Percentiles rank a stretch among this genome's conserved stretches.
These are phyloP conservation scores for Dactylellina cionopaga DNA, from an alignment of 2,329 filamentous ascomycete species.

Conservation along the genomic window DNA sequence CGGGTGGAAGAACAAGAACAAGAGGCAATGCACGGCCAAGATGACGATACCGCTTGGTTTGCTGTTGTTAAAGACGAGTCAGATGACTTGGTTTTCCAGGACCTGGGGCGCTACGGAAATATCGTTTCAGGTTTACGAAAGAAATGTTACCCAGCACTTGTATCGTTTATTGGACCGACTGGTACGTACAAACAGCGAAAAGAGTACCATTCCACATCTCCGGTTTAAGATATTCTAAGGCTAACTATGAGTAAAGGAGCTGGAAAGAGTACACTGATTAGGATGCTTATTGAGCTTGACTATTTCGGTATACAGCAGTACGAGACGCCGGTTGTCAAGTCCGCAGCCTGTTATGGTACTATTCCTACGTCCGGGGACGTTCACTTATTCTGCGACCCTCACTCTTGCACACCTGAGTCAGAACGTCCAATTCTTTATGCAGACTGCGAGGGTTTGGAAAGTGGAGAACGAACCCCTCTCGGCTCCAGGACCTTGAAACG, in stretches of 20 bases:
- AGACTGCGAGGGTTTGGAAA: constrained; percentile 55
- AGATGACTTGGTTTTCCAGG: constrained; percentile 35
- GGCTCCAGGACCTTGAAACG: constrained; percentile 12
- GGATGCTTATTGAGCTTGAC: constrained; percentile 53
- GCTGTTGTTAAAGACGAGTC: constrained; percentile 51
- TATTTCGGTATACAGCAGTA: neutral
- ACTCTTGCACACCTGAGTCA: constrained; percentile 35
- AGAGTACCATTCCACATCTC: too few species aligned
- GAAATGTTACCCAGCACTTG: constrained; percentile 53
- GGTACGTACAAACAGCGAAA: too few species aligned
- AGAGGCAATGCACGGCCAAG: constrained; percentile 29
- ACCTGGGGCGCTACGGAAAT: constrained; percentile 22
- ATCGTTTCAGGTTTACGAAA: constrained; percentile 29
- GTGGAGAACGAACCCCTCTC: constrained; percentile 53
- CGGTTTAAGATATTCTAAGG: neutral
- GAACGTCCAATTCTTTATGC: constrained; percentile 53
- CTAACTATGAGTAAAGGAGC: constrained; percentile 15
- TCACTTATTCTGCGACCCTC: constrained; percentile 55
- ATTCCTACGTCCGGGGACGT: constrained; percentile 54
- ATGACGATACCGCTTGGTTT: constrained; percentile 55
- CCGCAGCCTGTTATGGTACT: constrained; percentile 15
- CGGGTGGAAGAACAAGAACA: constrained; percentile 26
- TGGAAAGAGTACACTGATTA: constrained; percentile 56
- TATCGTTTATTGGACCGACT: constrained; percentile 55
- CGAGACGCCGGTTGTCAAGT: constrained; percentile 55